A percentile compares a stretch with the other conserved stretches of the same genome.
These are phyloP conservation scores for Lepiota venenata DNA, from an alignment of 768 basidiomycete species.

Conservation along the genomic window DNA sequence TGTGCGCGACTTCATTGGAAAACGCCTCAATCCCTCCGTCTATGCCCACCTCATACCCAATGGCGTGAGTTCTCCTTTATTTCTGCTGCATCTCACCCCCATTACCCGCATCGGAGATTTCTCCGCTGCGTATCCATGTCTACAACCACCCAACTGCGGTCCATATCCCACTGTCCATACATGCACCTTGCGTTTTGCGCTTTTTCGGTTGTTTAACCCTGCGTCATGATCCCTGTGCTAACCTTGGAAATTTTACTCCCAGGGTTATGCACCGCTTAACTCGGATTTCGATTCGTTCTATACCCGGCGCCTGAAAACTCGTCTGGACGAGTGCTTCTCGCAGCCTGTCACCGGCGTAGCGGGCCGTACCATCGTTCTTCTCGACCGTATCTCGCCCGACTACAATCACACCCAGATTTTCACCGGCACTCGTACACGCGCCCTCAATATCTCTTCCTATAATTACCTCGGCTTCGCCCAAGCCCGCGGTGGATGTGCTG, in stretches of 20 bases:
- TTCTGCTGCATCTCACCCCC: conserved; percentile 5
- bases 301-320: conserved; percentile 90
- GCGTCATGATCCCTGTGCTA: conserved; percentile 6
- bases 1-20: conserved; percentile 92
- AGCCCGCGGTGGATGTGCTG: conserved; percentile 88
- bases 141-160: not conserved
- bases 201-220: conserved; percentile 2
- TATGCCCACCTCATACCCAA: conserved; percentile 83
- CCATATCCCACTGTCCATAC: not conserved
- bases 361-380: conserved; percentile 83
- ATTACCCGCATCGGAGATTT: conserved; percentile 2
- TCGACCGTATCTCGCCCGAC: conserved; percentile 82
- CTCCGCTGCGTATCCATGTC: not conserved
- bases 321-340: conserved; percentile 94
- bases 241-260: conserved; percentile 12
- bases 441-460: conserved; percentile 96
- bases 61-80: conserved; percentile 55
- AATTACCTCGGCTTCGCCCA: conserved; percentile 99
- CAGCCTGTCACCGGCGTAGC: conserved; percentile 94
- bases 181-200: not conserved
- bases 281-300: conserved; percentile 99
- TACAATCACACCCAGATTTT: conserved; percentile 75
- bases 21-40: conserved; percentile 61
- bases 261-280: conserved; percentile 97
- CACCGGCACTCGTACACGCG: conserved; percentile 80